Evolutionary conservation across 1,284 basidiomycete genomes (phyloP), one percentile per base, ranked within the genome.

Genomic region (Xanthoconium separans): DNA sequence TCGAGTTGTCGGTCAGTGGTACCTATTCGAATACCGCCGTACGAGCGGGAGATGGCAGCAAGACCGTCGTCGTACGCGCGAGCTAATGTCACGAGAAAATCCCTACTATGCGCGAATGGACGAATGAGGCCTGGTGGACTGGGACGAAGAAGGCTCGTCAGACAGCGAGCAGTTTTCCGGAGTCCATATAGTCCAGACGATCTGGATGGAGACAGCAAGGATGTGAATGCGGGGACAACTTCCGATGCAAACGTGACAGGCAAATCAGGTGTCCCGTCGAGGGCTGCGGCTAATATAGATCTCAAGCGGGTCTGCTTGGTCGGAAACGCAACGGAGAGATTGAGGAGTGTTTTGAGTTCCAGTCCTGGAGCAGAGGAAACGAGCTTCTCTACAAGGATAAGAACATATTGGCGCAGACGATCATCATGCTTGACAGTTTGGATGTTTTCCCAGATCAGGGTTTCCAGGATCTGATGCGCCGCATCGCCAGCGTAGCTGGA

Each of bases 261-360:
- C 3, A 77, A 56, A 9, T 67, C 47, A 1, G 73, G 57, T 9
- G 67, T 66, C 6, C 68, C 70, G 22, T 61, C 53, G 36, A 77
- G 63, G 2, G 79, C 74, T 2, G 70, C 59, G 11, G 69, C 58
- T 55, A 86, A 73, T 4, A 87, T 64, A 1, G 69, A 64, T 22
- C 74, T 75, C 24, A 82, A 66, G 39, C 75, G 78, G 13, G 75
- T 69, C 10, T 72, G 61, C 50, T 82, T 75, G 10, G 69, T 66
- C 0, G 77, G 74, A 62, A 85, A 88, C 2, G 77, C 75, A 47
- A 89, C 76, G 16, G 80, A 72, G 12, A 90, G 73, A 69, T 89
- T 86, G 11, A 89, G 70, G 3, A 90, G 70, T 0, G 75, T 78
- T 55, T 77, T 76, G 6, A 80, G 64, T 53, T 82, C 79, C 9